These are phyloP conservation scores for Colletotrichum caudatum DNA, from an alignment of 2,329 filamentous ascomycete genomes.

Conservation along the genomic window DNA sequence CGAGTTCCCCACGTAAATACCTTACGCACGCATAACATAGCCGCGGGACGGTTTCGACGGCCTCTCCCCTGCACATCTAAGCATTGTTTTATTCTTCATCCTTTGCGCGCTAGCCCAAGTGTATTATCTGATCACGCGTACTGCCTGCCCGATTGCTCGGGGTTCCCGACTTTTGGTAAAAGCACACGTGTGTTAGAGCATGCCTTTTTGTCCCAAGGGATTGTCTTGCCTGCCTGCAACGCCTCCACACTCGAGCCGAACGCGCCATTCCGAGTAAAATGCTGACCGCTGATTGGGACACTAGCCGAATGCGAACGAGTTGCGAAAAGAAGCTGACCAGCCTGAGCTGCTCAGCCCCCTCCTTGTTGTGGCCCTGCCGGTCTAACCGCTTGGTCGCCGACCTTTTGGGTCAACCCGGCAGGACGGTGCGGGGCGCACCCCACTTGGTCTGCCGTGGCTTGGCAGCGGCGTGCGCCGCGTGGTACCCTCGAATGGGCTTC, in stretches of 20 bases:
- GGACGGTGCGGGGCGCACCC: constrained; percentile 25
- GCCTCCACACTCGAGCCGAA: background rate
- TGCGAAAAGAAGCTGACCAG: constrained; percentile 13
- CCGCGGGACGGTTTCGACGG: constrained; percentile 34
- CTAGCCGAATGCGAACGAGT: constrained; percentile 30
- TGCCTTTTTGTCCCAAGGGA: background rate
- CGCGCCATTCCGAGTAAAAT: background rate
- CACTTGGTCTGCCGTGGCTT: constrained; percentile 38
- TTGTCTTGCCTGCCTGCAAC: background rate
- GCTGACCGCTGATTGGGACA: constrained; percentile 18
- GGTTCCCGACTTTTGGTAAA: background rate
- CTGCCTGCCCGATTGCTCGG: background rate
- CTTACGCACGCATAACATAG: constrained; percentile 28
- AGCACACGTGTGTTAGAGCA: background rate
- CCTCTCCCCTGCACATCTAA: constrained; percentile 18
- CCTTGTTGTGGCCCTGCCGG: background rate
- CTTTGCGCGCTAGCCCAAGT: background rate
- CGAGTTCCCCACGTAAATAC: constrained; percentile 27
- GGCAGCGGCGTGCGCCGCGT: constrained; percentile 18
- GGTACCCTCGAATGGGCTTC: constrained; percentile 36
- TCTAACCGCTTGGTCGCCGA: background rate
- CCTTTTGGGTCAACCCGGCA: constrained; percentile 32
- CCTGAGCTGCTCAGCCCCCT: constrained; percentile 19
- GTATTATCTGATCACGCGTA: background rate
- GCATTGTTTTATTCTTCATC: background rate